Conservation (phyloP, 331 rosid species). For the Pyrus hybrid region DNA sequence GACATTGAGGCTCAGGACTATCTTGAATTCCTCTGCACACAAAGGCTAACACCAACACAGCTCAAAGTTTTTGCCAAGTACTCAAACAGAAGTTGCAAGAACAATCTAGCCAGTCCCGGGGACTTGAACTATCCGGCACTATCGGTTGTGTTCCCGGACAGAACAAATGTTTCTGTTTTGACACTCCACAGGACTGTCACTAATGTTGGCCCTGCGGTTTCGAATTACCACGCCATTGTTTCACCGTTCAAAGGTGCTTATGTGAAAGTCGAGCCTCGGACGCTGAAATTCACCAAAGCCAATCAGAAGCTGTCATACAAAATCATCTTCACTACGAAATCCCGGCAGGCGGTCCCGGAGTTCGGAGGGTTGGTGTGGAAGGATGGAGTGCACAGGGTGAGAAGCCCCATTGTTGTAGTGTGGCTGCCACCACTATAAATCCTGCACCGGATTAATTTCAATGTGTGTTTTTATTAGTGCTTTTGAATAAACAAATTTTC, state of each 20-base stretch:
- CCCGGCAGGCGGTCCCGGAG: conserved; percentile 50
- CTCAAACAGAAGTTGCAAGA: conserved; percentile 52
- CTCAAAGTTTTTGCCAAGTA: conserved; percentile 52
- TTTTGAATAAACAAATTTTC: conserved; percentile 26
- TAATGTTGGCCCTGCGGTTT: conserved; percentile 65
- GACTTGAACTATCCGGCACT: conserved; percentile 88
- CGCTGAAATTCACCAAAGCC: conserved; percentile 54
- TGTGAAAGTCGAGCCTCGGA: conserved; percentile 61
- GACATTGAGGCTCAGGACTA: conserved; percentile 79
- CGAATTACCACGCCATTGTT: conserved; percentile 58
- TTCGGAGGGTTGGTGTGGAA: conserved; percentile 90
- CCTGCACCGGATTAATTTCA: neutral
- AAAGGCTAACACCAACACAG: conserved; percentile 43
- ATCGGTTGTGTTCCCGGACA: conserved; percentile 63
- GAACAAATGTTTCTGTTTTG: conserved; percentile 27
- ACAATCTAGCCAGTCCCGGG: conserved; percentile 38
- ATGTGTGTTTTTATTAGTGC: no score
- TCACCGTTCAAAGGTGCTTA: conserved; percentile 61
- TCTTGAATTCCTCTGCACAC: conserved; percentile 78
- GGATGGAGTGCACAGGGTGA: conserved; percentile 73
- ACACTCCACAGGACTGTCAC: conserved; percentile 62
- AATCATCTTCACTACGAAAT: conserved; percentile 37
- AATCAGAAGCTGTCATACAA: conserved; percentile 59
- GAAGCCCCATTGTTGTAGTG: conserved; percentile 68
- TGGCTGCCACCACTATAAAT: conserved; percentile 47